phyloP scores from a whole-genome alignment of 345 rosid species.

The Eucalyptus tenuipes region DNA sequence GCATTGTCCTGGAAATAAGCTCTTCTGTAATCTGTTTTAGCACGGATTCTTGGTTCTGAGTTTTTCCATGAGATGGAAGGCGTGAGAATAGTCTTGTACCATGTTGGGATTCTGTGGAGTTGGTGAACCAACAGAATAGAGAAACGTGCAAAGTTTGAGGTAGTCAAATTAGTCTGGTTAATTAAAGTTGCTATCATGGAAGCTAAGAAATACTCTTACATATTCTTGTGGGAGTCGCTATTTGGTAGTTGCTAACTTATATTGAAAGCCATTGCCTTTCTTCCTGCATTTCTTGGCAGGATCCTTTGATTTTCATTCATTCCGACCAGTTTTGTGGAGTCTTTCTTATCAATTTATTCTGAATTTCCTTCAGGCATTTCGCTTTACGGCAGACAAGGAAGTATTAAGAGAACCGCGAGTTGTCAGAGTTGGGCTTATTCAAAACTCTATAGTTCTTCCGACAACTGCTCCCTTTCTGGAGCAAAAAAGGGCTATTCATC shows the following conservation, averaged over 20 bases:
- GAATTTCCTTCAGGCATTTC: slow-evolving; percentile 38
- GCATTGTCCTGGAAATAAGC: not conserved
- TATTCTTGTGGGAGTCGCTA: slow-evolving; percentile 22
- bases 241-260: not conserved
- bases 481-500: slow-evolving; percentile 53
- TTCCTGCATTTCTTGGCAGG: not conserved
- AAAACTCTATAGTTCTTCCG: slow-evolving; percentile 78
- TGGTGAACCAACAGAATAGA: not conserved
- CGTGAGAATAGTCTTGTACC: not conserved
- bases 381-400: slow-evolving; percentile 68
- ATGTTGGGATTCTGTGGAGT: not conserved
- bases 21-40: not conserved
- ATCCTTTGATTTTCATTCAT: not conserved
- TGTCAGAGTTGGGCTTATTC: slow-evolving; percentile 88
- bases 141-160: not conserved
- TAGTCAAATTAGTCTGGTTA: not conserved
- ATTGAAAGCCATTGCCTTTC: not conserved
- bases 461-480: slow-evolving; percentile 59
- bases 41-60: not conserved
- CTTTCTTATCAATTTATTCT: not conserved
- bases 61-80: not conserved
- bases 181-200: not conserved
- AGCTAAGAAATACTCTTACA: not conserved
- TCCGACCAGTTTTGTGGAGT: not conserved
- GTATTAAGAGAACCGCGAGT: slow-evolving; percentile 55